phyloP scores from a whole-genome alignment of 768 basidiomycete genomes.

The Candolleomyces eurysporus region DNA sequence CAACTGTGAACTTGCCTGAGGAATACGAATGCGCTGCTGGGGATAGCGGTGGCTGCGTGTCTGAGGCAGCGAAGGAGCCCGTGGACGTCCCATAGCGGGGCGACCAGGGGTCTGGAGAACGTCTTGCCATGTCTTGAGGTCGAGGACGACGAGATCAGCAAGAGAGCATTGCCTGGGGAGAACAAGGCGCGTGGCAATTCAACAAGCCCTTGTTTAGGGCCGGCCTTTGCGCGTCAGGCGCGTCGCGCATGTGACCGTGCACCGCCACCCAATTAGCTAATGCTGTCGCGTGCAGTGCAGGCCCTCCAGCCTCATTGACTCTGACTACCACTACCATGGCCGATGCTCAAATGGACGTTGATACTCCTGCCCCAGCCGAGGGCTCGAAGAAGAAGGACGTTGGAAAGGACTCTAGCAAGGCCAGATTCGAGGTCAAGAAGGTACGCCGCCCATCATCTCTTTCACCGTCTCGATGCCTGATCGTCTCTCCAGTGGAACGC shows the following conservation, averaged over 20 bases:
- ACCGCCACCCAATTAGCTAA: slow-evolving; percentile 8
- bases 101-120: slow-evolving; percentile 53
- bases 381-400: slow-evolving; percentile 49
- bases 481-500: slow-evolving; percentile 84
- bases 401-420: slow-evolving; percentile 60
- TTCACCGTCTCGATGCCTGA: slow-evolving; percentile 1
- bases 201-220: slow-evolving; percentile 24
- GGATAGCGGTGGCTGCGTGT: slow-evolving; percentile 48
- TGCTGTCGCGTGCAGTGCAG: neutral
- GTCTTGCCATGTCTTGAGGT: slow-evolving; percentile 32
- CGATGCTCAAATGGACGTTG: slow-evolving; percentile 62
- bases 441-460: slow-evolving; percentile 37
- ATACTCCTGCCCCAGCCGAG: slow-evolving; percentile 37
- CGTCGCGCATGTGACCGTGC: slow-evolving; percentile 21
- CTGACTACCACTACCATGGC: slow-evolving; percentile 32
- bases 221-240: slow-evolving; percentile 21
- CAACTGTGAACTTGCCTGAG: slow-evolving; percentile 43
- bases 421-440: slow-evolving; percentile 99
- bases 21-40: slow-evolving; percentile 62
- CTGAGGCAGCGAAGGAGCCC: slow-evolving; percentile 51
- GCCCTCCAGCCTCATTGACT: neutral
- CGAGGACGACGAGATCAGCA: slow-evolving; percentile 6
- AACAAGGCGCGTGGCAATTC: slow-evolving; percentile 13
- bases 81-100: slow-evolving; percentile 62
- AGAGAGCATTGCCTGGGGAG: neutral